Evolutionary conservation across 2,329 filamentous ascomycete genomes (phyloP), one percentile per base, ranked within the genome.

Genomic region (Exophiala bonariae): DNA sequence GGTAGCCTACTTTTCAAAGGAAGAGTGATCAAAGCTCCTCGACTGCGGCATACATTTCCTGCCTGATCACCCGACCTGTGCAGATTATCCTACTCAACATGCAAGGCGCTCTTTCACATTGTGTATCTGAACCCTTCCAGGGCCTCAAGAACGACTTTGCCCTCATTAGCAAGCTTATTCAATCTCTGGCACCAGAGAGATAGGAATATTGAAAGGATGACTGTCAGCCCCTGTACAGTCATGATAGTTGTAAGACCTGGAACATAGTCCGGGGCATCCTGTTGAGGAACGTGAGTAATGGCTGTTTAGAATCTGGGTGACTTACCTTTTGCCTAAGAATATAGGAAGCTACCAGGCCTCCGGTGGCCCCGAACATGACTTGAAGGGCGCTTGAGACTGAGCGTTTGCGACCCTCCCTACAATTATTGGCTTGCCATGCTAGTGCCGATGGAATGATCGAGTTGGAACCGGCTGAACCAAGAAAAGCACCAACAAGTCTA

Each of bases 311-410:
- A 16, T 19, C 17, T 3, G 13, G 9, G 9, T 17, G 10, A 48
- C 31, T 22, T 28, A 36, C 38, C 40, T 44, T 39, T 22, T 52
- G 41, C 34, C 54, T 40, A 30, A 59, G 58, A 2, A 55, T 54
- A 18, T 54, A 48, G 7, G 49, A 52, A 9, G 54, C 59, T 13
- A 50, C 43, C 6, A 61, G 49, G 26, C 59, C 59, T 33, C 57
- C 48, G 39, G 52, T 47, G 19, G 52, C 54, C 33, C 65, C 65
- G 28, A 66, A 56, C 8, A 64, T 64, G 22, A 77, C 69, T 66
- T 74, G 74, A 51, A 80, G 68, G 32, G 39, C 49, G 46, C 48
- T 38, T 39, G 52, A 23, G 40, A 59, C 41, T 39, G 54, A 28
- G 34, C 62, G 53, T 36, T 61, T 64, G 49, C 52, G 60, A 40